These are phyloP conservation scores for Colletotrichum liaoningense DNA, from an alignment of 2,329 filamentous ascomycete species.

Conservation along the genomic window DNA sequence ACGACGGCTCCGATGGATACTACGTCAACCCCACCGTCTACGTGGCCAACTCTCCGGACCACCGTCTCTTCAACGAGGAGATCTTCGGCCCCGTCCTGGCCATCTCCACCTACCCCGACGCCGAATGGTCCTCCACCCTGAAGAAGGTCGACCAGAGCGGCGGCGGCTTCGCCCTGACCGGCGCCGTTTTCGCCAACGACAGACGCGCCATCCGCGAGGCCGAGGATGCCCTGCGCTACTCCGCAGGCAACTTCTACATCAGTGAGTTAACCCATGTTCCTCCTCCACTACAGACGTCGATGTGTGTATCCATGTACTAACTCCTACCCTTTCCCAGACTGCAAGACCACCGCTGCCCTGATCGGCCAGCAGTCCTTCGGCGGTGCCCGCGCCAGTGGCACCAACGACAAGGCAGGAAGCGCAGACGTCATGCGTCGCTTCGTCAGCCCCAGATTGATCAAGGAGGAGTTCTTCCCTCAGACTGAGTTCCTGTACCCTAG, in stretches of 20 bases:
- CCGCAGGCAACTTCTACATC: constrained; percentile 87
- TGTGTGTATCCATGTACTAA: background rate
- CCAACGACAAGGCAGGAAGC: constrained; percentile 80
- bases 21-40: constrained; percentile 89
- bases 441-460: constrained; percentile 74
- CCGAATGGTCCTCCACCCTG: constrained; percentile 47
- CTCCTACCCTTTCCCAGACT: constrained; percentile 54
- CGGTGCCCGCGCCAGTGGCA: constrained; percentile 74
- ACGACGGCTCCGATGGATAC: constrained; percentile 83
- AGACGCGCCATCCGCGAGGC: constrained; percentile 73
- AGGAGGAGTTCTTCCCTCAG: constrained; percentile 74
- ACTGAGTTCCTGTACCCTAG: constrained; percentile 59
- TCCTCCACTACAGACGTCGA: too few species aligned
- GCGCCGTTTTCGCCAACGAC: constrained; percentile 79
- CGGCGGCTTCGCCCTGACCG: constrained; percentile 82
- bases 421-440: constrained; percentile 73
- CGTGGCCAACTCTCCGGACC: constrained; percentile 76
- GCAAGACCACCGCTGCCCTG: constrained; percentile 81
- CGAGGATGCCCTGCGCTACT: constrained; percentile 77
- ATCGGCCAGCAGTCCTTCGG: constrained; percentile 82
- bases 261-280: constrained; percentile 45
- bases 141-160: constrained; percentile 72
- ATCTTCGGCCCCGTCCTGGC: constrained; percentile 85
- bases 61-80: constrained; percentile 80
- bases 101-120: constrained; percentile 82